A percentile compares a stretch with the other conserved stretches of the same genome.
These are phyloP conservation scores for Tricholoma bakamatsutake DNA, from an alignment of 768 basidiomycete genomes.

Conservation along the genomic window DNA sequence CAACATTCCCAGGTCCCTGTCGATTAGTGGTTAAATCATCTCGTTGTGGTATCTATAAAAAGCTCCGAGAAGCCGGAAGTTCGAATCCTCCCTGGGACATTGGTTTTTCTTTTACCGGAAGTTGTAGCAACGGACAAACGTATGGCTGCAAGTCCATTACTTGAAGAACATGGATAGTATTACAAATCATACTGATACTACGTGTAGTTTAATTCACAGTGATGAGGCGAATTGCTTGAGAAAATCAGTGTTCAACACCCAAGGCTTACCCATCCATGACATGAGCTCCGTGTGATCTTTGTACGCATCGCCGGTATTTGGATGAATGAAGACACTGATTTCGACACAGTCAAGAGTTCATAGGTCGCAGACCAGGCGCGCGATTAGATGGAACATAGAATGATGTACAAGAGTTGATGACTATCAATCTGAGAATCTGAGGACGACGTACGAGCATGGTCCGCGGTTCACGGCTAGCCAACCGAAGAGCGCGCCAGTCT, in stretches of 20 bases:
- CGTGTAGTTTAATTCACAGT: not conserved
- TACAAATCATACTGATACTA: no score
- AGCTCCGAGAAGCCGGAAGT: conserved; percentile 21
- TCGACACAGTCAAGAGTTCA: not conserved
- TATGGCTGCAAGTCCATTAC: no score
- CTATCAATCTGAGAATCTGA: not conserved
- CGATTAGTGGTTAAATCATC: conserved; percentile 21
- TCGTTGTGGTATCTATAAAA: conserved; percentile 13
- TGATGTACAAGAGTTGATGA: not conserved
- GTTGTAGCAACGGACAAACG: no score
- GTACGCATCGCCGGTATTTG: conserved; percentile 52
- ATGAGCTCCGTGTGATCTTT: conserved; percentile 59
- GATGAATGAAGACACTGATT: conserved; percentile 63
- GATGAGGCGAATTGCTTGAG: conserved; percentile 18
- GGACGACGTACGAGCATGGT: conserved; percentile 55
- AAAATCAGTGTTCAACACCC: conserved; percentile 44
- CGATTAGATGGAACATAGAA: no score
- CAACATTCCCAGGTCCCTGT: conserved; percentile 10
- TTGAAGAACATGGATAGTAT: no score
- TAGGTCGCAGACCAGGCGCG: no score
- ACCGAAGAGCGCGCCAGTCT: conserved; percentile 63
- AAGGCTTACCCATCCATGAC: conserved; percentile 62
- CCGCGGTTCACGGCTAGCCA: conserved; percentile 66
- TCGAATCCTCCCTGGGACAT: conserved; percentile 22
- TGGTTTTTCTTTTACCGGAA: conserved; percentile 6